Base-by-base conservation (phyloP, 192 early-diverging fungal genomes). In the Umbelopsis sp. region DNA sequence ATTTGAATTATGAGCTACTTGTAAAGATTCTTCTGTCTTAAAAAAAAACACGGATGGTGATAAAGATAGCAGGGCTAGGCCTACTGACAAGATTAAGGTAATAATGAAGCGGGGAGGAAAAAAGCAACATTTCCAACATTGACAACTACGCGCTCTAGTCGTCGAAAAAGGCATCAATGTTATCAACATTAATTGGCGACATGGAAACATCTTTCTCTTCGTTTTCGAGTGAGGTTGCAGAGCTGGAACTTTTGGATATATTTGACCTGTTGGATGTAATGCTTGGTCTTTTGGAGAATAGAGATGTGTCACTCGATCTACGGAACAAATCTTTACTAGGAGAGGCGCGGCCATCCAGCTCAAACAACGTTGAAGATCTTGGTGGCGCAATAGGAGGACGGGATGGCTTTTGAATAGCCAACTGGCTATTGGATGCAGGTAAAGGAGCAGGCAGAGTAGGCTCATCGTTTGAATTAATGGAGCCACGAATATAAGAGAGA, bases 151-250 rank as follows among this genome's bases (percentile, higher is more conserved):
- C 20, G 16, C 1, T 49, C 47, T 62, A 29, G 31, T 62, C 56
- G 17, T 62, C 56, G 17, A 62, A 62, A 34, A 62, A 62, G 1
- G 56, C 56, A 62, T 62, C 56, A 34, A 62, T 62, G 17, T 62
- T 62, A 34, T 62, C 56, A 16, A 62, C 26, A 62, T 11, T 62
- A 62, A 62, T 62, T 14, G 56, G 56, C 24, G 56, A 62, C 29
- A 62, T 32, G 12, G 26, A 20, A 12, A 20, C 14, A 17, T 29
- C 29, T 0, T 22, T 32, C 20, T 29, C 29, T 8, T 29, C 56
- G 12, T 34, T 11, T 0, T 62, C 56, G 34, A 53, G 24, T 26
- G 52, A 53, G 24, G 24, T 41, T 41, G 38, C 52, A 53, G 52
- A 53, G 52, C 56, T 62, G 7, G 26, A 32, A 26, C 17, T 34